Conservation (phyloP, 495 filamentous ascomycete species). For the Hypoxylon subgilvum region DNA sequence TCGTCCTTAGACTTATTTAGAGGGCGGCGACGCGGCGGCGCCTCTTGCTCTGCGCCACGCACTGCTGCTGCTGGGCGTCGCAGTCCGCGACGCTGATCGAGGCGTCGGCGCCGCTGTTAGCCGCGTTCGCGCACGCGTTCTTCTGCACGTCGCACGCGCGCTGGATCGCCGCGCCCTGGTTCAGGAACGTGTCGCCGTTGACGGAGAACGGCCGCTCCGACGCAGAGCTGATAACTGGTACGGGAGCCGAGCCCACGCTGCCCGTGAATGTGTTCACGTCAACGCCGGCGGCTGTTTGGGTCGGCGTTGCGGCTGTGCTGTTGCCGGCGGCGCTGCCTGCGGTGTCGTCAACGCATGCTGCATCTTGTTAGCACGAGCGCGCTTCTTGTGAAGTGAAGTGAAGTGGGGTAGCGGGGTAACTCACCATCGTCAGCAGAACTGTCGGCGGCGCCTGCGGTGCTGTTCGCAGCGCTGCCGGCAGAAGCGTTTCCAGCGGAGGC, state of each 20-base stretch:
- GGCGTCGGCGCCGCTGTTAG: conserved; percentile 55
- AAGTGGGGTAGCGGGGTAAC: too few species aligned
- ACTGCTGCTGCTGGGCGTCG: conserved; percentile 54
- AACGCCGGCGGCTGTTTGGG: conserved; percentile 33
- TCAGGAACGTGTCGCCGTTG: conserved; percentile 60
- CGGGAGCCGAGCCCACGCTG: conserved; percentile 57
- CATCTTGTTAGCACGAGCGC: conserved; percentile 24
- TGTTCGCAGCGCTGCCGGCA: neutral
- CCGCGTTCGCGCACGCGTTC: conserved; percentile 62
- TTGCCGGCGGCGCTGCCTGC: conserved; percentile 21
- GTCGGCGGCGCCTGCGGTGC: conserved; percentile 6
- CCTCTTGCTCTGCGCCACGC: conserved; percentile 54
- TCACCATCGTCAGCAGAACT: conserved; percentile 24
- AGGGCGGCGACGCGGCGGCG: conserved; percentile 57
- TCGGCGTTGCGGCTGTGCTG: conserved; percentile 1
- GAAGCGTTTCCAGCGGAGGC: neutral
- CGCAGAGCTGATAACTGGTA: conserved; percentile 55
- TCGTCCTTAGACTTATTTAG: too few species aligned
- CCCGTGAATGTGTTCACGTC: conserved; percentile 66
- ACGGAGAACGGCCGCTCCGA: conserved; percentile 60
- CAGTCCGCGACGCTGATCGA: conserved; percentile 49
- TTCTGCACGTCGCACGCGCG: conserved; percentile 62
- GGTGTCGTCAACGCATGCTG: conserved; percentile 47
- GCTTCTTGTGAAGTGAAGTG: too few species aligned
- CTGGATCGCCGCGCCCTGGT: conserved; percentile 56